These are phyloP conservation scores for Ceratobasidium sp. DNA, from an alignment of 1,284 basidiomycete genomes.

Conservation along the genomic window DNA sequence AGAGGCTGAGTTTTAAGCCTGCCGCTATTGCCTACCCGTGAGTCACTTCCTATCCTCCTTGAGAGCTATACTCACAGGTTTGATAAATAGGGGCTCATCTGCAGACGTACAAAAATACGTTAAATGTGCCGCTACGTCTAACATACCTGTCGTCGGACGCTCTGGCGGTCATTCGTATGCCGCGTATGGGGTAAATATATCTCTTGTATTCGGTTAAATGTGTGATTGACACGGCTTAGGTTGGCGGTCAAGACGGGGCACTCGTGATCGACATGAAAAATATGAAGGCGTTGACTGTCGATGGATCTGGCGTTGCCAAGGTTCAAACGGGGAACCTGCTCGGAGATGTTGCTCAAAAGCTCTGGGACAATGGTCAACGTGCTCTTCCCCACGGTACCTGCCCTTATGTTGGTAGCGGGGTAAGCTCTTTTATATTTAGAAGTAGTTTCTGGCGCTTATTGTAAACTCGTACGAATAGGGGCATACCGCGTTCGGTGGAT, in stretches of 20 bases:
- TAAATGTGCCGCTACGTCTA: conserved; percentile 46
- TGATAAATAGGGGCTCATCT: conserved; percentile 38
- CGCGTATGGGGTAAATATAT: conserved; percentile 48
- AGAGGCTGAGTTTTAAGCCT: conserved; percentile 45
- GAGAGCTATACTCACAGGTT: not conserved
- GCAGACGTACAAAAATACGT: conserved; percentile 48
- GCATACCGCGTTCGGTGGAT: conserved; percentile 47
- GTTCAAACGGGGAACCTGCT: conserved; percentile 49
- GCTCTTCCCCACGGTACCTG: conserved; percentile 32
- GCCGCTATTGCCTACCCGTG: conserved; percentile 50
- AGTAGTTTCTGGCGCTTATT: not conserved
- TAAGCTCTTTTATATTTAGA: conserved; percentile 9
- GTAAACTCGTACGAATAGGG: conserved; percentile 20
- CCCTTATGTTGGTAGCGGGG: conserved; percentile 17
- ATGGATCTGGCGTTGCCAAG: conserved; percentile 22
- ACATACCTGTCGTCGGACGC: conserved; percentile 45
- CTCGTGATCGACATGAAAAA: conserved; percentile 48
- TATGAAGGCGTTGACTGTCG: conserved; percentile 48
- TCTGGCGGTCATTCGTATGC: conserved; percentile 51
- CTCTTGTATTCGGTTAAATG: not conserved
- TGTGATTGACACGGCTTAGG: not conserved
- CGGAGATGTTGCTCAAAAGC: conserved; percentile 45
- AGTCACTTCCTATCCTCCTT: not conserved
- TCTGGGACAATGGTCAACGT: conserved; percentile 48
- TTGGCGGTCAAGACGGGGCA: conserved; percentile 50